Evolutionary conservation across 1,139 yeast species (phyloP), one percentile per base, ranked within the genome.

Genomic region (Diutina sp.): DNA sequence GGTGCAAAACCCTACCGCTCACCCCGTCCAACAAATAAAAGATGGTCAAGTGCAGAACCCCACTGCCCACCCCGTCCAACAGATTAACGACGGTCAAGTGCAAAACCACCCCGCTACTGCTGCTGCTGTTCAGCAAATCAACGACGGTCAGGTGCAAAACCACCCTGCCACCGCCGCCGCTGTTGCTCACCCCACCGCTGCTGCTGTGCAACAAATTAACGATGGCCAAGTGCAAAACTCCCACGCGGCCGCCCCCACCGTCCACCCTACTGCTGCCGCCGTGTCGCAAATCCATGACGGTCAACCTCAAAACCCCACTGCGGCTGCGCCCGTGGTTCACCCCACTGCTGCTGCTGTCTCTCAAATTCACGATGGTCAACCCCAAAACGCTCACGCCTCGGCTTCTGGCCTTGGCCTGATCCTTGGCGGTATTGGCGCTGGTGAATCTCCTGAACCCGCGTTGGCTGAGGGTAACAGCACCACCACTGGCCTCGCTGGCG

Each of bases 171-270:
- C 72, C 55, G 57, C 45, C 44, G 58, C 60, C 50, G 62, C 68
- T 56, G 58, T 64, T 28, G 60, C 65, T 16, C 30, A 58, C 28
- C 55, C 55, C 21, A 51, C 29, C 25, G 28, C 72, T 32, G 61
- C 67, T 18, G 72, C 62, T 52, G 70, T 69, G 32, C 64, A 67
- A 58, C 76, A 72, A 66, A 69, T 75, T 59, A 67, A 67, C 58
- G 77, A 73, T 58, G 80, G 79, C 58, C 87, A 83, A 72, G 72
- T 81, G 63, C 87, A 77, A 46, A 73, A 77, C 58, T 69, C 35
- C 25, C 21, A 12, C 28, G n/a, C 12, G n/a, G 55, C 54, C 58
- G 58, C 58, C 11, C 58, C 54, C 45, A 45, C 51, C 14, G 58
- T 54, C 32, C 45, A 55, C 18, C 51, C 55, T 48, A 21, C 53